Conservation (phyloP, 164 flowering plant species). For the Sedum album region DNA sequence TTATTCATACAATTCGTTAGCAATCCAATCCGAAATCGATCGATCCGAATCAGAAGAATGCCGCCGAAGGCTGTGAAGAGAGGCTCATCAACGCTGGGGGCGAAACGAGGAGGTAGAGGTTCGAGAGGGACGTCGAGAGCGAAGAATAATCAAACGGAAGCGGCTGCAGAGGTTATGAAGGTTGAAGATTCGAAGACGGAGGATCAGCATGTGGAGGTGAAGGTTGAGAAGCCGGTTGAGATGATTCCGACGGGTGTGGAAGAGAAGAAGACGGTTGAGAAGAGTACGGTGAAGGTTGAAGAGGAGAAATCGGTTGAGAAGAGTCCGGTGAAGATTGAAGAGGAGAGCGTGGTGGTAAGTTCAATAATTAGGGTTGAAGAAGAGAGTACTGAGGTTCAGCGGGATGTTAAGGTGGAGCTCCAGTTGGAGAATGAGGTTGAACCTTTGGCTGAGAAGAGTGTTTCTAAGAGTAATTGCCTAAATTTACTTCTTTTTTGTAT, state of each 20-base stretch:
- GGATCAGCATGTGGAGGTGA: not conserved
- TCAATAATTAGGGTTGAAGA: not conserved
- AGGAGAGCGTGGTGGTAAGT: not conserved
- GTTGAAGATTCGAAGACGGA: not conserved
- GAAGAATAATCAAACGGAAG: not conserved
- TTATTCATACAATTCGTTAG: not conserved
- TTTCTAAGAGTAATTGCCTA: not conserved
- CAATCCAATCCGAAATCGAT: not conserved
- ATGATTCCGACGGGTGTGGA: not conserved
- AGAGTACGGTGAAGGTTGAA: not conserved
- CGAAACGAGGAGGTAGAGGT: constrained; percentile 4
- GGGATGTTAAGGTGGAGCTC: not conserved
- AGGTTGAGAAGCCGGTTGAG: not conserved
- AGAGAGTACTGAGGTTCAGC: not conserved
- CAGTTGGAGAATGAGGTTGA: not conserved
- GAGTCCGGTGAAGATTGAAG: not conserved
- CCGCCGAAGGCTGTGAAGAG: not conserved
- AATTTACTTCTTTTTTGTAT: not conserved
- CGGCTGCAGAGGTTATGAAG: not conserved
- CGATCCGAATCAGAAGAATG: not conserved
- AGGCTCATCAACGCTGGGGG: constrained; percentile 2
- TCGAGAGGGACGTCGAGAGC: not conserved
- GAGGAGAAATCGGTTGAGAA: not conserved
- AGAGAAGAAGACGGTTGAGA: not conserved
- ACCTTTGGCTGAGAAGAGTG: not conserved